Evolutionary conservation across 257 asterid genomes (phyloP).

Genomic region (Haberlea rhodopensis): DNA sequence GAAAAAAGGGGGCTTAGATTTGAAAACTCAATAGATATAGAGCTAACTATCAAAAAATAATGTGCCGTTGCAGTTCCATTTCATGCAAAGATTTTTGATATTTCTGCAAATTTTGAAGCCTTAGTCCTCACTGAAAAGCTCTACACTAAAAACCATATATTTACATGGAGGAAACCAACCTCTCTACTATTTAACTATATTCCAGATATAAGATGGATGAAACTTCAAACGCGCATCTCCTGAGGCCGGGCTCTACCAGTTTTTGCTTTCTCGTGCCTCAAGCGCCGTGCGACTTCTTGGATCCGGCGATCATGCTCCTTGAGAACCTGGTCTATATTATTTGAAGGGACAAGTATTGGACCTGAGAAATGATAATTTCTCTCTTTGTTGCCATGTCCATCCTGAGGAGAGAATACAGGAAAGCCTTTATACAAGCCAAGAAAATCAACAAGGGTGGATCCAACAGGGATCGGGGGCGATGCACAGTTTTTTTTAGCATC

Average conservation of each 20-base stretch:
- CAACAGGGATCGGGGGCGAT: too few species aligned
- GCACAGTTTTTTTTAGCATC: too few species aligned
- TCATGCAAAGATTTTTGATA: not conserved
- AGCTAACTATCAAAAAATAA: too few species aligned
- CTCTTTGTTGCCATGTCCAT: constrained; percentile 43
- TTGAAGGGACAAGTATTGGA: constrained; percentile 59
- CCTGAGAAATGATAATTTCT: constrained; percentile 67
- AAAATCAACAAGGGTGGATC: not conserved
- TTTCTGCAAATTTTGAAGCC: not conserved
- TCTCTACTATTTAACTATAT: not conserved
- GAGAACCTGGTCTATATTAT: constrained; percentile 76
- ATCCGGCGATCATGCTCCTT: constrained; percentile 83
- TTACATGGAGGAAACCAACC: not conserved
- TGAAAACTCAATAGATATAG: too few species aligned
- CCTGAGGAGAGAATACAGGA: constrained; percentile 26
- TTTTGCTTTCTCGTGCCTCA: constrained; percentile 58
- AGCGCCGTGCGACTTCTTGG: constrained; percentile 74
- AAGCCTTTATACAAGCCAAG: constrained; percentile 3
- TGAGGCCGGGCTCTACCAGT: constrained; percentile 42
- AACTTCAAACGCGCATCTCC: constrained; percentile 28
- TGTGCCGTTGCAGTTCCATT: not conserved
- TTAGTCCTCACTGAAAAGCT: not conserved
- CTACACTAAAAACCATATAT: not conserved
- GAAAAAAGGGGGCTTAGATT: not conserved
- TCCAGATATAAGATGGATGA: constrained; percentile 27